These are phyloP conservation scores for Vicia sativa DNA, from an alignment of 306 rosid genomes.

Conservation along the genomic window DNA sequence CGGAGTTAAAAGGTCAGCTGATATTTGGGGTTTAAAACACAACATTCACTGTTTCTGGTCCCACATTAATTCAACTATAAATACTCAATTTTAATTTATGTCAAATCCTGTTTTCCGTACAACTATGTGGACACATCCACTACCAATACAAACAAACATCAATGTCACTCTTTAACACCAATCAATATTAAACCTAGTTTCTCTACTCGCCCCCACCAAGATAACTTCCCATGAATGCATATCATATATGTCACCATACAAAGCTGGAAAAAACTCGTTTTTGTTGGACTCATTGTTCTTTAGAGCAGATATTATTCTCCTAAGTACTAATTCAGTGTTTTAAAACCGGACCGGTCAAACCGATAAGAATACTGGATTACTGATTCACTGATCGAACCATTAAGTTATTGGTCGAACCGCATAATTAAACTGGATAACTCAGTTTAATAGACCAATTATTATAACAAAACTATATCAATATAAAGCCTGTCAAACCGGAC, in stretches of 20 bases:
- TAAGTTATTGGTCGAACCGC: too few species aligned
- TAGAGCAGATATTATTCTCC: too few species aligned
- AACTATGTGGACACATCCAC: constrained; percentile 11
- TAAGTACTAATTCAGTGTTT: too few species aligned
- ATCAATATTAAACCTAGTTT: not conserved
- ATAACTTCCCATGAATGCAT: not conserved
- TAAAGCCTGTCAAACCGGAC: too few species aligned
- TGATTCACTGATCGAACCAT: too few species aligned
- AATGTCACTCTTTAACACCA: not conserved
- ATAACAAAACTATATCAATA: too few species aligned
- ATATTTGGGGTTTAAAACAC: constrained; percentile 14
- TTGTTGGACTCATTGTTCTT: not conserved
- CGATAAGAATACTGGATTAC: too few species aligned
- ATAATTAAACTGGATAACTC: too few species aligned
- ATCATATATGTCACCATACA: not conserved
- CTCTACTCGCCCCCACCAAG: not conserved
- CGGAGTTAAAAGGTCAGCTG: not conserved
- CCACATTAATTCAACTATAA: not conserved
- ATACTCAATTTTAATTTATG: not conserved
- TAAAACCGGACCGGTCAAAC: too few species aligned
- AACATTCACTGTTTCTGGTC: not conserved
- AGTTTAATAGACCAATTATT: too few species aligned
- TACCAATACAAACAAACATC: constrained; percentile 20
- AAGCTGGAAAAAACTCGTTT: not conserved
- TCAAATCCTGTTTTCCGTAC: constrained; percentile 1